Percentiles rank a stretch among this genome's conserved stretches.
Conservation (phyloP, 768 basidiomycete species). For the Lactifluus piperatus region DNA sequence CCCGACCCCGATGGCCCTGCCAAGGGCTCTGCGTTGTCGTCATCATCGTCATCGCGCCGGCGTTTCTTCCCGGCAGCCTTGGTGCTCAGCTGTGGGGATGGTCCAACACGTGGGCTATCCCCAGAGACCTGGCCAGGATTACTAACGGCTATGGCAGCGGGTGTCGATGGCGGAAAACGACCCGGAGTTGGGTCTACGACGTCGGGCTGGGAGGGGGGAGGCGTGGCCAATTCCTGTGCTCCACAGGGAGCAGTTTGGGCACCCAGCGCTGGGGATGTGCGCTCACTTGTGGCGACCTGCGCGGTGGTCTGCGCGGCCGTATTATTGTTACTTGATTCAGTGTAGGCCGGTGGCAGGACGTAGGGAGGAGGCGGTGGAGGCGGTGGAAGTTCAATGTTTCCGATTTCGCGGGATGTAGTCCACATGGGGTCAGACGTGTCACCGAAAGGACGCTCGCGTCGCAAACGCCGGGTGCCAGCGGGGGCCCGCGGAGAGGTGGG, state of each 20-base stretch:
- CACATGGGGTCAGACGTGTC: constrained; percentile 2
- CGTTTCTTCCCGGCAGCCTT: constrained; percentile 11
- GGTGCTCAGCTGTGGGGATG: not conserved
- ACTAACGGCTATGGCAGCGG: not conserved
- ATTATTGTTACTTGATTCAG: not conserved
- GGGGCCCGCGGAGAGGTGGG: not conserved
- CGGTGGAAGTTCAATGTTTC: no score
- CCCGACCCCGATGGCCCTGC: not conserved
- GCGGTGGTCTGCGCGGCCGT: no score
- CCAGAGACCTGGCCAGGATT: not conserved
- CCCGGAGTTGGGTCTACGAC: not conserved
- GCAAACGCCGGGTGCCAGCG: not conserved
- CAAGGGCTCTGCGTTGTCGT: not conserved
- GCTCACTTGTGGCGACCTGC: not conserved
- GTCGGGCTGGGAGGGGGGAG: not conserved
- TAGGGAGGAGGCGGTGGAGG: not conserved
- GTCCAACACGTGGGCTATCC: no score
- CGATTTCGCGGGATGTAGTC: not conserved
- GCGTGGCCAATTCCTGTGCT: not conserved
- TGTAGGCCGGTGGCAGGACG: not conserved
- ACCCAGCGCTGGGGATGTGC: not conserved
- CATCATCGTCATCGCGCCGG: not conserved
- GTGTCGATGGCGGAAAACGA: not conserved
- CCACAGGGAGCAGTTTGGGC: not conserved
- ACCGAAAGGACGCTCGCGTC: constrained; percentile 4